Conservation (phyloP, 1,284 basidiomycete genomes). For the Cryptococcus sp. region DNA sequence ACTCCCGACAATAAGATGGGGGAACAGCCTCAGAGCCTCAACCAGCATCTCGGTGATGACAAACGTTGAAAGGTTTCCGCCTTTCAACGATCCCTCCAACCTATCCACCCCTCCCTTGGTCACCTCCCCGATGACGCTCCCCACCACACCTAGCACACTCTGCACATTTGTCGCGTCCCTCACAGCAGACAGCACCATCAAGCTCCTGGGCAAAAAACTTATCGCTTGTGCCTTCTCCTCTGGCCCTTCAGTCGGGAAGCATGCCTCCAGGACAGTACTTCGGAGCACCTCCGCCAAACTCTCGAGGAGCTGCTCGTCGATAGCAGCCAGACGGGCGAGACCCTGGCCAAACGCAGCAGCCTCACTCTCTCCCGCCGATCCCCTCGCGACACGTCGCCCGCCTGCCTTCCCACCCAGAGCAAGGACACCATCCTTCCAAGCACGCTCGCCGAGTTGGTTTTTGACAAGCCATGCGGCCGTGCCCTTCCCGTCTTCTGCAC, state of each 20-base stretch:
- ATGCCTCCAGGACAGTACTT: constrained; percentile 64
- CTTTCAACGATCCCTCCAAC: not conserved
- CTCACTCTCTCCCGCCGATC: constrained; percentile 25
- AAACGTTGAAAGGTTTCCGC: not conserved
- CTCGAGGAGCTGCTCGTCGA: constrained; percentile 65
- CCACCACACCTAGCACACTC: constrained; percentile 2
- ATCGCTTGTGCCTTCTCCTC: not conserved
- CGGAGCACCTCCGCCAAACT: constrained; percentile 61
- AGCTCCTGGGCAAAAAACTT: constrained; percentile 7
- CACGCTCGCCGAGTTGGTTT: constrained; percentile 31
- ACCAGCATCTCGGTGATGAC: constrained; percentile 18
- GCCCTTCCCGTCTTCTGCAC: constrained; percentile 13
- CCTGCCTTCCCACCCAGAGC: constrained; percentile 36
- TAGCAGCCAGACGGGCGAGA: constrained; percentile 16
- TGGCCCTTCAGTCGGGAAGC: constrained; percentile 10
- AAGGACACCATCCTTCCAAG: constrained; percentile 43
- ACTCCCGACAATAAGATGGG: constrained; percentile 1
- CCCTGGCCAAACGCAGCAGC: constrained; percentile 32
- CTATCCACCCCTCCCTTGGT: not conserved
- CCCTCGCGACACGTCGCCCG: constrained; percentile 21
- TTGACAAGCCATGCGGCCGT: constrained; percentile 34
- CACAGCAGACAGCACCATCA: constrained; percentile 18
- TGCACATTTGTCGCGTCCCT: constrained; percentile 1
- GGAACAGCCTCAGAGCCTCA: constrained; percentile 14
- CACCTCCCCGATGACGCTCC: constrained; percentile 5